phyloP scores from a whole-genome alignment of 2,329 filamentous ascomycete genomes.

The Pseudogymnoascus verrucosus region DNA sequence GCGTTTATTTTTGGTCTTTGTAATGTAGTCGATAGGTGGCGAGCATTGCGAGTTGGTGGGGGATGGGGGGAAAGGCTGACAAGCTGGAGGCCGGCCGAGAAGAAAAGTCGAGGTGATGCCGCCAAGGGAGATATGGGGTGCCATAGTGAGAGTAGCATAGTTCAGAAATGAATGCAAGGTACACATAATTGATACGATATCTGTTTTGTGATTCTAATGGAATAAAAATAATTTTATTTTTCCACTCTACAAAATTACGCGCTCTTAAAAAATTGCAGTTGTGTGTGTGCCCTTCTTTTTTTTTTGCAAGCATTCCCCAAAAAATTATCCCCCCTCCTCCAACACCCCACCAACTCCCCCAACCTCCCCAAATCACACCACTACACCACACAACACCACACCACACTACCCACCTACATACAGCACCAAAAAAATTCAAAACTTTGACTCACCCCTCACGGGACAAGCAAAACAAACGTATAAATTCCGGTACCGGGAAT shows the following conservation, averaged over 20 bases:
- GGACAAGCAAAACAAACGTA: not conserved
- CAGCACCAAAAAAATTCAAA: not conserved
- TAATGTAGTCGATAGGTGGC: slow-evolving; percentile 27
- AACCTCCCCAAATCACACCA: too few relatives aligned
- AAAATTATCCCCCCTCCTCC: too few relatives aligned
- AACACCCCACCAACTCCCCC: too few relatives aligned
- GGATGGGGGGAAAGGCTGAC: not conserved
- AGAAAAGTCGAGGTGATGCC: not conserved
- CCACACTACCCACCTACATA: not conserved
- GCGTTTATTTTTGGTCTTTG: slow-evolving; percentile 8
- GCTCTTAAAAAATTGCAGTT: too few relatives aligned
- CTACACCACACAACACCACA: too few relatives aligned
- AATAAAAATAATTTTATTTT: not conserved
- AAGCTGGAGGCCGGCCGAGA: not conserved
- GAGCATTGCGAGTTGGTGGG: slow-evolving; percentile 27
- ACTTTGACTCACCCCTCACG: not conserved
- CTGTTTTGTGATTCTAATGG: not conserved
- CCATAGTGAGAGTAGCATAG: not conserved
- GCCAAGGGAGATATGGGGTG: not conserved
- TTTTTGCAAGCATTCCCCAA: too few relatives aligned
- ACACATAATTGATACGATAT: not conserved
- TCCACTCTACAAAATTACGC: not conserved
- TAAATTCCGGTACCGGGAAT: slow-evolving; percentile 13
- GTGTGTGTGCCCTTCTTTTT: too few relatives aligned
- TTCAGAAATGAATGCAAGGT: not conserved